Conservation (phyloP, 305 asterid species). For the Coffea humblotiana region DNA sequence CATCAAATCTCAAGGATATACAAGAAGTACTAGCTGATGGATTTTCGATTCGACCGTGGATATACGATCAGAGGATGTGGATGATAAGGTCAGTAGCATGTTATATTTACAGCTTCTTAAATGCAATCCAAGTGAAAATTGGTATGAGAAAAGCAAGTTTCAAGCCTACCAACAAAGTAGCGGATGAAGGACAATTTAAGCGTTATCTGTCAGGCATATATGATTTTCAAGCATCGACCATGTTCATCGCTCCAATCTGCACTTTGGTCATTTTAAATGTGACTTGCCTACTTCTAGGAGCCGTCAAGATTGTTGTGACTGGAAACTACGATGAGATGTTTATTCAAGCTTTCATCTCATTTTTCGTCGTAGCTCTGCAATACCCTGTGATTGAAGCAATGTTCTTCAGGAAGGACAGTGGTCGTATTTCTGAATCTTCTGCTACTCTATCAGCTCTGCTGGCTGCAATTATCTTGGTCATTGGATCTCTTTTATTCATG, state of each 20-base stretch:
- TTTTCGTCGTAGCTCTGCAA: too few relatives aligned
- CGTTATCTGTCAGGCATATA: slow-evolving; percentile 49
- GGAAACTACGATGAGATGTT: too few relatives aligned
- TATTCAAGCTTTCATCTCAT: too few relatives aligned
- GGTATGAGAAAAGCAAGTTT: slow-evolving; percentile 50
- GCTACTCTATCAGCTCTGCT: too few relatives aligned
- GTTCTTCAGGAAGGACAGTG: too few relatives aligned
- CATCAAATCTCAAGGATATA: slow-evolving; percentile 44
- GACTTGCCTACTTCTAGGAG: too few relatives aligned
- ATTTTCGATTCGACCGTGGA: slow-evolving; percentile 43
- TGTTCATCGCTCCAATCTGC: too few relatives aligned
- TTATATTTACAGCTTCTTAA: slow-evolving; percentile 42
- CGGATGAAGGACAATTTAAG: slow-evolving; percentile 39
- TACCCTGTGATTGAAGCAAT: too few relatives aligned
- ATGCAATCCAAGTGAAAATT: slow-evolving; percentile 34
- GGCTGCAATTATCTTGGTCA: too few relatives aligned
- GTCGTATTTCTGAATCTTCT: too few relatives aligned
- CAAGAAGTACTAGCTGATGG: slow-evolving; percentile 38
- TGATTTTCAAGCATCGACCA: slow-evolving; percentile 45
- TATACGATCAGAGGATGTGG: slow-evolving; percentile 54
- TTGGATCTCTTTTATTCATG: too few relatives aligned
- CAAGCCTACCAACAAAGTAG: slow-evolving; percentile 54
- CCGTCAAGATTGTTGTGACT: too few relatives aligned
- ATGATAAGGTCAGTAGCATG: slow-evolving; percentile 52
- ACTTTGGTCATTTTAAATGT: slow-evolving; percentile 12